Base-by-base conservation (phyloP, 257 asterid genomes). In the Vinca minor region DNA sequence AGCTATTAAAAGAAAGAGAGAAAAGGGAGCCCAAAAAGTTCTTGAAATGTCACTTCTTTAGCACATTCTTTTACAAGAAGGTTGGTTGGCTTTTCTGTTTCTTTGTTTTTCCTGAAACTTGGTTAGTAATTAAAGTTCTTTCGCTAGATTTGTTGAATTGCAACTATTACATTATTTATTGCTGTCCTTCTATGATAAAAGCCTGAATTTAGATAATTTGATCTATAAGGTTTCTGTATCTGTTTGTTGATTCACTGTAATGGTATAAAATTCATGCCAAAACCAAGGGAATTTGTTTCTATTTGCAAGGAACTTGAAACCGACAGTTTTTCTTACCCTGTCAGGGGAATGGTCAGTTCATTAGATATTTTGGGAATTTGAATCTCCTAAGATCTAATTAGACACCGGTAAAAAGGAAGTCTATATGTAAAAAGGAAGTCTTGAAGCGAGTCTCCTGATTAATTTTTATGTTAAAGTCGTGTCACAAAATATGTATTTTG, bases 31-130 rank as follows among this genome's bases (percentile, higher is more conserved):
- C 96, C 20, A 57, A 74, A 42, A 93, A 82, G 83, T 89, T 87
- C 76, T 72, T 93, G 82, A 87, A 80, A 36, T 87, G 99, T 72
- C 99, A 93, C 81, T 93, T 89, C 79, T 86, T 80, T 64, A 89
- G 67, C 74, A 85, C 94, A 44, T 93, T 89, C 85, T 93, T 93
- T 62, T 93, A 85, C 74, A 93, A 87, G 78, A 93, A 89, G 97
- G 99, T 89, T 12, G 31, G 71, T 28, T 36, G 10, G 35, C 42
- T 54, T 31, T 23, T 44, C 26, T 23, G 2, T 6, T 17, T n/a
- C 12, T 39, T 59, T 44, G 42, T 25, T 20, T 36, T 50, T 21
- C 21, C 35, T 15, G 39, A 6, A 29, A 46, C 25, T 6, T 25
- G n/a, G 23, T 31, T 38, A 26, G n/a, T 34, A 12, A 5, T 13